These are phyloP conservation scores for Pochonia chlamydosporia DNA, from an alignment of 2,329 filamentous ascomycete species.

Conservation along the genomic window DNA sequence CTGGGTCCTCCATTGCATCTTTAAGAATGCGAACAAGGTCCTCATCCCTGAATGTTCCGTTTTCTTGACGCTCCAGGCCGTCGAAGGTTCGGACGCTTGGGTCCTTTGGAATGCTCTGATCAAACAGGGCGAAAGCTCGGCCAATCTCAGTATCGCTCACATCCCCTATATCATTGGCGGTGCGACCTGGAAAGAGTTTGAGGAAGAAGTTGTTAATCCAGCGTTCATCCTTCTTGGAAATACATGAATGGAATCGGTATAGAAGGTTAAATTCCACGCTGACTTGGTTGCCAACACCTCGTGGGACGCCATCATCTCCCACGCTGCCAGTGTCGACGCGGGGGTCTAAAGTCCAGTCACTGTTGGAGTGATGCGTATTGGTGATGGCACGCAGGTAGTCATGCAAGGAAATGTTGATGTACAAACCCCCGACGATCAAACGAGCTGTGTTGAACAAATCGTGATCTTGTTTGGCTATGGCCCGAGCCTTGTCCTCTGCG, in stretches of 20 bases:
- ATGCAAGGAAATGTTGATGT: constrained; percentile 49
- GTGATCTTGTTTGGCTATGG: constrained; percentile 38
- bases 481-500: constrained; percentile 24
- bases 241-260: constrained; percentile 59
- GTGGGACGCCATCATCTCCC: constrained; percentile 38
- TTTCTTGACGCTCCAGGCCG: constrained; percentile 36
- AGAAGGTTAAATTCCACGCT: constrained; percentile 64
- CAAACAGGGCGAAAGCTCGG: constrained; percentile 30
- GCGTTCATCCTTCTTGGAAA: constrained; percentile 53
- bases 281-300: constrained; percentile 60
- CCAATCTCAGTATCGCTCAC: constrained; percentile 32
- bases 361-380: constrained; percentile 53
- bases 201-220: constrained; percentile 54
- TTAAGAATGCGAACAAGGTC: constrained; percentile 52
- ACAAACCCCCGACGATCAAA: constrained; percentile 47
- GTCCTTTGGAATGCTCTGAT: constrained; percentile 33
- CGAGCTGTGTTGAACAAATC: constrained; percentile 52
- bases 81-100: constrained; percentile 43
- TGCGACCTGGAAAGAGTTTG: constrained; percentile 32
- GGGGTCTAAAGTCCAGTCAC: constrained; percentile 58
- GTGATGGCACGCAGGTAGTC: constrained; percentile 59
- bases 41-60: constrained; percentile 51
- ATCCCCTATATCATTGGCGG: constrained; percentile 23
- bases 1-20: constrained; percentile 54
- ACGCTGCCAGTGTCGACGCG: constrained; percentile 50